Percentiles rank a stretch among this genome's conserved stretches.
These are phyloP conservation scores for Boletellus emodensis DNA, from an alignment of 768 basidiomycete species.

Conservation along the genomic window DNA sequence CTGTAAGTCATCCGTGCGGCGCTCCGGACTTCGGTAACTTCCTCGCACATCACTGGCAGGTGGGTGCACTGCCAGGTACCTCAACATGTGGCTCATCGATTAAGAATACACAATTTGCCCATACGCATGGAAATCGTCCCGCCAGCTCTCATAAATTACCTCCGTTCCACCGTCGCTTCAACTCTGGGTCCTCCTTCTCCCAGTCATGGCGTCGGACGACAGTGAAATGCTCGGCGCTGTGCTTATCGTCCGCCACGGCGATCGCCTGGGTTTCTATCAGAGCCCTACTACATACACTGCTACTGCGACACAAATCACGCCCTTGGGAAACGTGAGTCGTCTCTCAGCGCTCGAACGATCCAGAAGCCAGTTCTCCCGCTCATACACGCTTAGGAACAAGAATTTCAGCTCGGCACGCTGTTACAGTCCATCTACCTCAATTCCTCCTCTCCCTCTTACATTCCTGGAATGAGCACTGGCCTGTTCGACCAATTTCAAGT, in stretches of 20 bases:
- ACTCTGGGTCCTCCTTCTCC: background rate
- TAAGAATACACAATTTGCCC: too few species aligned
- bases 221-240: slow-evolving; percentile 50
- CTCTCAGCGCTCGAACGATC: background rate
- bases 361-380: background rate
- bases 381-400: slow-evolving; percentile 43
- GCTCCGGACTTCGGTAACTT: background rate
- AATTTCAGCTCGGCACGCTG: slow-evolving; percentile 51
- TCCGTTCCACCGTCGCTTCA: background rate
- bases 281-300: slow-evolving; percentile 53
- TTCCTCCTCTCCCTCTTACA: slow-evolving; percentile 48
- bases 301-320: slow-evolving; percentile 55
- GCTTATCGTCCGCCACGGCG: slow-evolving; percentile 56
- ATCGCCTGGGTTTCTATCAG: slow-evolving; percentile 66
- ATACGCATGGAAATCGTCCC: background rate
- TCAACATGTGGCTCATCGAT: background rate
- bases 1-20: background rate
- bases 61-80: background rate
- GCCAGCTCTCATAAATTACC: background rate
- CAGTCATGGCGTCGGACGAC: slow-evolving; percentile 14
- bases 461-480: slow-evolving; percentile 36
- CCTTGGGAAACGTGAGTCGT: slow-evolving; percentile 58
- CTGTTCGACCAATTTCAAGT: slow-evolving; percentile 39
- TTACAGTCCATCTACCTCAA: slow-evolving; percentile 55
- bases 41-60: background rate